These are phyloP conservation scores for Gleditsia sinensis DNA, from an alignment of 306 rosid species.

Conservation along the genomic window DNA sequence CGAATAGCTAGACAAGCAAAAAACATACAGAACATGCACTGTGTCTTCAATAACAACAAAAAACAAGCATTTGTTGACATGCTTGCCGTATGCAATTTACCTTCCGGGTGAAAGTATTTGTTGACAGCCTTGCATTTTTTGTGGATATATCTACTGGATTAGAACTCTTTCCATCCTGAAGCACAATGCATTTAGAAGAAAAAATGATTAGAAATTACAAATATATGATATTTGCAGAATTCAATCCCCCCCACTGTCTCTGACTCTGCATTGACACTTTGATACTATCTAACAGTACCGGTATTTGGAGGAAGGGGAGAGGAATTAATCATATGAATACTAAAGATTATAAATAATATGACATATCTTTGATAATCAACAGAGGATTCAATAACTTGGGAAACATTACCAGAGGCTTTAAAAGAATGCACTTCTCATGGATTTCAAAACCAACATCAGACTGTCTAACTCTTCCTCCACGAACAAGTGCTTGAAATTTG, in stretches of 20 bases:
- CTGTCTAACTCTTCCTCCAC: slow-evolving; percentile 72
- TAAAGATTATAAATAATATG: slow-evolving; percentile 14
- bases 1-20: neutral
- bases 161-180: slow-evolving; percentile 58
- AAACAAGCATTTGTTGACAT: neutral
- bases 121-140: slow-evolving; percentile 60
- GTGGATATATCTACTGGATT: slow-evolving; percentile 49
- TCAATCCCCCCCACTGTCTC: slow-evolving; percentile 1
- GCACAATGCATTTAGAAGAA: slow-evolving; percentile 32
- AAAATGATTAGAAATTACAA: slow-evolving; percentile 11
- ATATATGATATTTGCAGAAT: slow-evolving; percentile 1
- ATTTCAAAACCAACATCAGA: slow-evolving; percentile 71
- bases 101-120: slow-evolving; percentile 70
- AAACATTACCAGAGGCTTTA: slow-evolving; percentile 53
- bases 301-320: no score
- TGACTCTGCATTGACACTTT: neutral
- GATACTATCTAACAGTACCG: neutral
- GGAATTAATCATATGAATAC: no score
- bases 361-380: slow-evolving; percentile 2
- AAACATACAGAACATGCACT: neutral
- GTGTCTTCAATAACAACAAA: neutral
- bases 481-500: slow-evolving; percentile 82
- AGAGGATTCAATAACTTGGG: slow-evolving; percentile 4
- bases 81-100: no score
- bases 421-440: slow-evolving; percentile 49